Evolutionary conservation across 768 basidiomycete species (phyloP), one percentile per base, ranked within the genome.

Genomic region (Clavulina sp.): DNA sequence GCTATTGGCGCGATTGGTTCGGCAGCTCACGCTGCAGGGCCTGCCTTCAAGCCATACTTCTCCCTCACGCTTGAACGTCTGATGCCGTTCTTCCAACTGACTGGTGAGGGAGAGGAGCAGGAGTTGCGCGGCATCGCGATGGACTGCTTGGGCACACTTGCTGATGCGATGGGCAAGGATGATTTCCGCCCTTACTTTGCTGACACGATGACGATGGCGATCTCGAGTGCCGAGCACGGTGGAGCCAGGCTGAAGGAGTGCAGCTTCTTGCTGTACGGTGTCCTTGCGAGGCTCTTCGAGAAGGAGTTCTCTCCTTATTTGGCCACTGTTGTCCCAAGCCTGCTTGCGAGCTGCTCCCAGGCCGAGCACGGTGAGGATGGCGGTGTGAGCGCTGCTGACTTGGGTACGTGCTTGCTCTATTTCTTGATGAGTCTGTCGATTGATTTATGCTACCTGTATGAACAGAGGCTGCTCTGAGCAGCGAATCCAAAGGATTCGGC

Each of bases 71-170:
- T 97, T 80, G 70, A 74, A 57, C 81, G 80, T 53, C 76, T 99
- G 58, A 77, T 85, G 56, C 82, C 84, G 61, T 95, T 93, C 78
- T 76, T 97, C 48, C 68, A 76, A 31, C 77, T 97, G 28, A 77
- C 74, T 21, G 81, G 76, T 28, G 85, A 92, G 58, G 91, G 87
- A 43, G 93, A 95, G 63, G 88, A 95, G 67, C 78, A 74, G 41
- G 92, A 96, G 60, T 76, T 99, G 34, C 86, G 93, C 52, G 93
- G 95, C 33, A 92, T 96, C 61, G 83, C 93, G 7, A 95, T 95
- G 79, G 95, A 97, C 66, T 88, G 95, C n/a, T 81, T 96, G 54
- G 95, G 95, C 49, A 96, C 95, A 0, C 88, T 99, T 59, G 87
- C 95, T 13, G 93, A 97, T 67, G 89, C 93, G 5, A 87, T 97